A percentile compares a stretch with the other conserved stretches of the same genome.
Evolutionary conservation across 2,329 filamentous ascomycete species (phyloP).

Genomic region (Pyrenochaeta sp.): DNA sequence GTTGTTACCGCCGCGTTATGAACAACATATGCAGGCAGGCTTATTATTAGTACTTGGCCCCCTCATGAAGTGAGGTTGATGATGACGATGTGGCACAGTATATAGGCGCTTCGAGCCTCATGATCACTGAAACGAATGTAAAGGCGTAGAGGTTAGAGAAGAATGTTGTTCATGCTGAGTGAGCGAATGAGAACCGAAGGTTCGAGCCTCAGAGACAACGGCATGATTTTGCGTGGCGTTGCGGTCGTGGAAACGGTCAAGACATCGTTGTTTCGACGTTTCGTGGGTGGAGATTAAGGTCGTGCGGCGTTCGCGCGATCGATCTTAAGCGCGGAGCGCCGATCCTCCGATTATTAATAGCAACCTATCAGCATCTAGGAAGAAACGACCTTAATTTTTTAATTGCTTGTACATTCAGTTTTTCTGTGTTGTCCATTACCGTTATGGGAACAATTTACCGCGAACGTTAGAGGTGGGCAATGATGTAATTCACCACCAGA

Average conservation of each 20-base stretch:
- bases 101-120: slow-evolving; percentile 35
- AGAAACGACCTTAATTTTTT: slow-evolving; percentile 17
- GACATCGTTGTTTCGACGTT: slow-evolving; percentile 13
- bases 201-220: slow-evolving; percentile 7
- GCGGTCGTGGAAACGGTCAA: slow-evolving; percentile 8
- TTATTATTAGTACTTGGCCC: slow-evolving; percentile 40
- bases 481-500: background rate
- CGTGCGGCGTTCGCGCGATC: slow-evolving; percentile 21
- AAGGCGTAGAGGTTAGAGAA: slow-evolving; percentile 7
- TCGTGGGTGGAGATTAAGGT: slow-evolving; percentile 12
- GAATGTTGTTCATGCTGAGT: slow-evolving; percentile 14
- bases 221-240: slow-evolving; percentile 16
- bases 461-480: background rate
- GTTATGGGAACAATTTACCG: background rate
- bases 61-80: slow-evolving; percentile 28
- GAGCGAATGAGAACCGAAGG: slow-evolving; percentile 10
- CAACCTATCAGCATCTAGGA: slow-evolving; percentile 12
- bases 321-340: slow-evolving; percentile 24
- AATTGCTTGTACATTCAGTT: background rate
- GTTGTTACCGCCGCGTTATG: slow-evolving; percentile 33
- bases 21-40: slow-evolving; percentile 28
- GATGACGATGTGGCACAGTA: slow-evolving; percentile 36
- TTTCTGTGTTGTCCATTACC: background rate
- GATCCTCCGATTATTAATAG: slow-evolving; percentile 26
- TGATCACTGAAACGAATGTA: slow-evolving; percentile 19